Conservation (phyloP, 2,329 filamentous ascomycete genomes). For the Pseudogymnoascus sp. region DNA sequence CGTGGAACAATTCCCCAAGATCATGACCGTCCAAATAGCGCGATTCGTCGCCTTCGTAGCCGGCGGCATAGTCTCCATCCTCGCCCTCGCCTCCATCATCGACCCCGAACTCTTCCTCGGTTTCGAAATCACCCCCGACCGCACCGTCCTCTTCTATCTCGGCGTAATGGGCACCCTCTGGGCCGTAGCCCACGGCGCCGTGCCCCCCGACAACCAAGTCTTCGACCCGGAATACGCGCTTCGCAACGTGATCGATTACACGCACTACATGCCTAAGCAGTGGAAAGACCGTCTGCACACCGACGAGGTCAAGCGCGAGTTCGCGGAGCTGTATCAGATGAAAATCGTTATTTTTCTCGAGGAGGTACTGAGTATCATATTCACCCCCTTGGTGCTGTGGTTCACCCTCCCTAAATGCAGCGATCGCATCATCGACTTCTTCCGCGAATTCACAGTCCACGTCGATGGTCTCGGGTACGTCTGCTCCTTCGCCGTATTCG, state of each 20-base stretch:
- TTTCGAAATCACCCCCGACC: conserved; percentile 85
- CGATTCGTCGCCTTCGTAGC: conserved; percentile 82
- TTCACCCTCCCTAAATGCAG: conserved; percentile 81
- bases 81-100: conserved; percentile 76
- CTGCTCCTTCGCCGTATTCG: conserved; percentile 95
- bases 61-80: conserved; percentile 77
- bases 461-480: conserved; percentile 94
- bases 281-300: conserved; percentile 90
- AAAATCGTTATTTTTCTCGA: conserved; percentile 88
- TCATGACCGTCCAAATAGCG: conserved; percentile 80
- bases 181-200: conserved; percentile 73
- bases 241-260: conserved; percentile 83
- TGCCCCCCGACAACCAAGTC: conserved; percentile 81
- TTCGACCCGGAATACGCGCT: conserved; percentile 90
- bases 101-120: conserved; percentile 86
- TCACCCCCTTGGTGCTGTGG: conserved; percentile 84
- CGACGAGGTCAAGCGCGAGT: conserved; percentile 86
- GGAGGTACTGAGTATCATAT: conserved; percentile 85
- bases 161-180: conserved; percentile 77
- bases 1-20: conserved; percentile 92
- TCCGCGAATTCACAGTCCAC: conserved; percentile 94
- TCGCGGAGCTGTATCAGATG: conserved; percentile 83
- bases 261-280: conserved; percentile 81
- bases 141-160: conserved; percentile 86
- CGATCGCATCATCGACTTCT: conserved; percentile 94